Conservation (phyloP, 495 filamentous ascomycete genomes). For the Penicillium maclennaniae region DNA sequence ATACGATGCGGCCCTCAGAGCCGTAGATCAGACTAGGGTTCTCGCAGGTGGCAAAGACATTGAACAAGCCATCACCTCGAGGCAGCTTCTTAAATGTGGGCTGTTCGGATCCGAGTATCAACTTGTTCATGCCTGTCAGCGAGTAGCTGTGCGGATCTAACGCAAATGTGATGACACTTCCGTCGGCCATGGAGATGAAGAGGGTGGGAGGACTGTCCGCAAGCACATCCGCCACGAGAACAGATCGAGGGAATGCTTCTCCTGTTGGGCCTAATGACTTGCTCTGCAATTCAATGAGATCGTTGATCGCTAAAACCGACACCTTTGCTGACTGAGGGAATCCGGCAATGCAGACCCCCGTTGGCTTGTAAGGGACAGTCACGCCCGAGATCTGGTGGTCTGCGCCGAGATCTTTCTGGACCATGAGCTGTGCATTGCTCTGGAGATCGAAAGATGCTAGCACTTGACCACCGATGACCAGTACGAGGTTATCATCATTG, state of each 20-base stretch:
- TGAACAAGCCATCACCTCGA: slow-evolving; percentile 57
- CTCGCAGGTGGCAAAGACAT: slow-evolving; percentile 90
- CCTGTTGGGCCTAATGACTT: slow-evolving; percentile 55
- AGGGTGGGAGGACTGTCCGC: slow-evolving; percentile 62
- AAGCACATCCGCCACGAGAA: slow-evolving; percentile 73
- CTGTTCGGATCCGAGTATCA: slow-evolving; percentile 82
- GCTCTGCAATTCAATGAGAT: slow-evolving; percentile 59
- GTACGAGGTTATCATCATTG: slow-evolving; percentile 61
- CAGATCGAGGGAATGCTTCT: slow-evolving; percentile 74
- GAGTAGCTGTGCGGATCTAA: slow-evolving; percentile 55
- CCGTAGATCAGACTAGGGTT: slow-evolving; percentile 91
- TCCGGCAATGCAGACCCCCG: slow-evolving; percentile 65
- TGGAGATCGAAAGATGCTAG: slow-evolving; percentile 63
- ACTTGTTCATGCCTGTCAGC: slow-evolving; percentile 69
- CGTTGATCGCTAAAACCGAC: slow-evolving; percentile 61
- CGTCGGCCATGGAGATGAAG: slow-evolving; percentile 92
- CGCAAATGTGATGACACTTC: slow-evolving; percentile 81
- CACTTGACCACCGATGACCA: slow-evolving; percentile 67
- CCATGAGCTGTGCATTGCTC: slow-evolving; percentile 51
- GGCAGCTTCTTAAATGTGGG: slow-evolving; percentile 76
- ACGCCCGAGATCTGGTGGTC: slow-evolving; percentile 81
- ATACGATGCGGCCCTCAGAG: slow-evolving; percentile 81
- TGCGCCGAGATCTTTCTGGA: slow-evolving; percentile 55
- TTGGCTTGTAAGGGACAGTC: slow-evolving; percentile 52
- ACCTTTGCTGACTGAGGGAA: slow-evolving; percentile 79